phyloP scores from a whole-genome alignment of 345 rosid genomes.

The Corchorus olitorius region DNA sequence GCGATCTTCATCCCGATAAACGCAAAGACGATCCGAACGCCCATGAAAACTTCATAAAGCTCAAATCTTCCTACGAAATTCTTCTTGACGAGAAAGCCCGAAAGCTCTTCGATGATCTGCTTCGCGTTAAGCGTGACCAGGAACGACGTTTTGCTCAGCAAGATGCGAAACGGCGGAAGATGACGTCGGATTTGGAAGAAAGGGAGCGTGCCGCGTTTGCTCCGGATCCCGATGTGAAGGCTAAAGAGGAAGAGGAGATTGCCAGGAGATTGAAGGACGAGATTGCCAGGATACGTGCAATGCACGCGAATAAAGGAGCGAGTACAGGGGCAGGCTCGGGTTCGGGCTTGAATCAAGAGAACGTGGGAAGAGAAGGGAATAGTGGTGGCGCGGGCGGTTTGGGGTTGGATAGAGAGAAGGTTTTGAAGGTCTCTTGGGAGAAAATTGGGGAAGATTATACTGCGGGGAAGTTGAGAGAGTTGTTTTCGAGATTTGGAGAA shows the following conservation, averaged over 20 bases:
- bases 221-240: conserved; percentile 43
- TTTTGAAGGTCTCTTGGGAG: conserved; percentile 86
- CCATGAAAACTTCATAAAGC: conserved; percentile 70
- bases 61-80: conserved; percentile 74
- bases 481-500: conserved; percentile 72
- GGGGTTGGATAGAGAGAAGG: conserved; percentile 59
- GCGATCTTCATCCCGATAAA: conserved; percentile 87
- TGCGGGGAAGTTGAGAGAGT: conserved; percentile 58
- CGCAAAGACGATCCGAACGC: conserved; percentile 86
- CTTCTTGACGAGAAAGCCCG: conserved; percentile 81
- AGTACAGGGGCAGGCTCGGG: conserved; percentile 24
- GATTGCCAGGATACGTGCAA: conserved; percentile 69
- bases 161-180: conserved; percentile 69
- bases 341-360: conserved; percentile 32
- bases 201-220: conserved; percentile 76
- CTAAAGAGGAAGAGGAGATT: conserved; percentile 67
- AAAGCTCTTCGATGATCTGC: conserved; percentile 79
- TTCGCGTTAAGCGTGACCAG: conserved; percentile 70
- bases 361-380: conserved; percentile 8
- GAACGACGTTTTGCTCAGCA: conserved; percentile 50
- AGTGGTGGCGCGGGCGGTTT: conserved; percentile 22
- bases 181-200: conserved; percentile 84
- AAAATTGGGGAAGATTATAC: conserved; percentile 61
- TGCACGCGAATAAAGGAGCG: conserved; percentile 48
- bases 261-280: conserved; percentile 73